Base-by-base conservation (phyloP, 768 basidiomycete species). In the Lentinula sp. region DNA sequence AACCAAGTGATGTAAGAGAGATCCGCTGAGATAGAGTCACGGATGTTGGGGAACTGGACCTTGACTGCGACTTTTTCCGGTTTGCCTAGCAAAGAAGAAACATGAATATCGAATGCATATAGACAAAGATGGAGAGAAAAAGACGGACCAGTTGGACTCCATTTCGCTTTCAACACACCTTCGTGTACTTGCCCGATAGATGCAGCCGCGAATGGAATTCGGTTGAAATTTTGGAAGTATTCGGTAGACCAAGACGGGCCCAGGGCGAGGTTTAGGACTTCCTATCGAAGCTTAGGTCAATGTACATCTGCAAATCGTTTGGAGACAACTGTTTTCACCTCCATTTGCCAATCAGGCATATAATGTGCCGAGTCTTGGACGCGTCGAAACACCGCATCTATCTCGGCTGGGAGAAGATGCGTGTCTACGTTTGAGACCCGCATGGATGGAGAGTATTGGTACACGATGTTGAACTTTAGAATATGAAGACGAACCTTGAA, bases 321-420 rank as follows among this genome's bases (percentile, higher is more conserved):
- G 62, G 9, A 50, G 35, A 59, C 23, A 15, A 43, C 45, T 8
- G 37, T 39, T 39, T 9, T 31, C 15, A 93, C 95, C 84, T 95
- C 91, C 87, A 98, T 90, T 70, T 99, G 96, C 90, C 91, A 95
- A 65, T 96, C 89, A 0, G 96, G 96, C 96, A 99, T 99, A 70
- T 98, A 98, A 72, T 99, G 93, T 1, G 96, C 96, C 65, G 89
- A 86, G 65, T 96, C 92, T 70, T 98, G 96, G 0, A 99, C 95
- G 32, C 89, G 79, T 55, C 93, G 84, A 66, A 99, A 87, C 34
- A 99, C 89, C 58, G 84, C 81, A 68, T 98, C 95, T 3, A 98
- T 74, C 64, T 96, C 93, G 0, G 89, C 83, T 0, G 95, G 92
- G 1, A 99, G 78, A 40, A 91, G 76, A 64, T 96, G 89, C 0